Evolutionary conservation across 2,329 filamentous ascomycete species (phyloP).

Genomic region (Colletotrichum sp.): DNA sequence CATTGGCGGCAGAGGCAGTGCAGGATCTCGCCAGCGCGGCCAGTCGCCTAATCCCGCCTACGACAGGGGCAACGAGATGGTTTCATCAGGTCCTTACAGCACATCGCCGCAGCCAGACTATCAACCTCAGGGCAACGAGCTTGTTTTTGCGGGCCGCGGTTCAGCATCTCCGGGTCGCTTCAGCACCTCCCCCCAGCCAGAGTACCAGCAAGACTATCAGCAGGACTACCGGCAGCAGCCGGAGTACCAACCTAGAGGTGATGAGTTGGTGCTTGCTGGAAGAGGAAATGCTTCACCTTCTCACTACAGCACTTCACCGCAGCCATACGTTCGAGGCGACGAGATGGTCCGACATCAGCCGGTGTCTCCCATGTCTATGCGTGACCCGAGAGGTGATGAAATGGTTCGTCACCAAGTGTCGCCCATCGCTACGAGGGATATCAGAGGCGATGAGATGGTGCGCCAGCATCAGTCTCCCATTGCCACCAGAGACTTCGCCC

Average conservation of each 20-base stretch:
- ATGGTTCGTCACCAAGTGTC: neutral
- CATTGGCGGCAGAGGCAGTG: conserved; percentile 40
- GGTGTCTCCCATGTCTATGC: neutral
- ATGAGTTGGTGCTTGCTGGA: conserved; percentile 32
- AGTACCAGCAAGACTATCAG: conserved; percentile 13
- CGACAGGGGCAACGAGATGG: neutral
- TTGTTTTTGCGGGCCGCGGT: conserved; percentile 36
- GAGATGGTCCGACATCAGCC: conserved; percentile 14
- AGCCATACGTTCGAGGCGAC: conserved; percentile 16
- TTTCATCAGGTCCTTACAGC: conserved; percentile 28
- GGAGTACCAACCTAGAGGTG: conserved; percentile 10
- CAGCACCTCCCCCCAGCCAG: conserved; percentile 26
- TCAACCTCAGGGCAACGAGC: conserved; percentile 9
- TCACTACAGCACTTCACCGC: conserved; percentile 31
- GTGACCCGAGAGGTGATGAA: neutral
- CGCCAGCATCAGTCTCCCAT: conserved; percentile 4
- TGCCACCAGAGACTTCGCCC: conserved; percentile 31
- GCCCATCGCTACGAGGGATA: neutral
- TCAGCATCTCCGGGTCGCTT: conserved; percentile 34
- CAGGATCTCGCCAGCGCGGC: conserved; percentile 13
- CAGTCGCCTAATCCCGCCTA: conserved; percentile 5
- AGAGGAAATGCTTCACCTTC: conserved; percentile 34
- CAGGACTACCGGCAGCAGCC: conserved; percentile 14
- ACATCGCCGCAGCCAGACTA: conserved; percentile 24
- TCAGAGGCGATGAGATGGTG: conserved; percentile 13